Conservation (phyloP, 306 rosid genomes). For the Cucumis sativus region DNA sequence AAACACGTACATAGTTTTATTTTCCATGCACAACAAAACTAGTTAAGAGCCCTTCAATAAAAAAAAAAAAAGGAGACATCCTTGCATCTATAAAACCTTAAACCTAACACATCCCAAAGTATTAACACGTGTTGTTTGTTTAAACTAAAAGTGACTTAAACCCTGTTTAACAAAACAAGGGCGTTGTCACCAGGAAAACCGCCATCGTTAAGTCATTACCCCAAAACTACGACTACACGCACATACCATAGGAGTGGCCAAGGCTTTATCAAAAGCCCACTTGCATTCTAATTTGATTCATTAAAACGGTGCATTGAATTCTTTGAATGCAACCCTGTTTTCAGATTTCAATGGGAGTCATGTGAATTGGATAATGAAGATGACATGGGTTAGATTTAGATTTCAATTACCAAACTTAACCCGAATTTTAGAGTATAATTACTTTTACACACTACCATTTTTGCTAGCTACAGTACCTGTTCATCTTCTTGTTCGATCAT, state of each 20-base stretch:
- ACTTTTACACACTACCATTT: neutral
- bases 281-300: neutral
- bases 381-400: neutral
- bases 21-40: no score
- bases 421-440: neutral
- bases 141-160: neutral
- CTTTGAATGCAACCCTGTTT: neutral
- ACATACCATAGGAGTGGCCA: neutral
- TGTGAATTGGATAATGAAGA: neutral
- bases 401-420: neutral
- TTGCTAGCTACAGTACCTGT: neutral
- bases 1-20: no score
- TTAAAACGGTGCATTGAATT: neutral
- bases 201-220: neutral
- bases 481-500: neutral
- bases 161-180: neutral
- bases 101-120: neutral
- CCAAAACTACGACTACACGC: neutral
- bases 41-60: no score
- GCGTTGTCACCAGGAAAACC: neutral
- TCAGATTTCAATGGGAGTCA: neutral
- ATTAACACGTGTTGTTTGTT: neutral
- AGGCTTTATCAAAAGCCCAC: neutral
- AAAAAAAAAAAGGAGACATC: no score
- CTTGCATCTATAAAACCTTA: no score